These are phyloP conservation scores for Ascochyta koolunga DNA, from an alignment of 2,329 filamentous ascomycete genomes.

Conservation along the genomic window DNA sequence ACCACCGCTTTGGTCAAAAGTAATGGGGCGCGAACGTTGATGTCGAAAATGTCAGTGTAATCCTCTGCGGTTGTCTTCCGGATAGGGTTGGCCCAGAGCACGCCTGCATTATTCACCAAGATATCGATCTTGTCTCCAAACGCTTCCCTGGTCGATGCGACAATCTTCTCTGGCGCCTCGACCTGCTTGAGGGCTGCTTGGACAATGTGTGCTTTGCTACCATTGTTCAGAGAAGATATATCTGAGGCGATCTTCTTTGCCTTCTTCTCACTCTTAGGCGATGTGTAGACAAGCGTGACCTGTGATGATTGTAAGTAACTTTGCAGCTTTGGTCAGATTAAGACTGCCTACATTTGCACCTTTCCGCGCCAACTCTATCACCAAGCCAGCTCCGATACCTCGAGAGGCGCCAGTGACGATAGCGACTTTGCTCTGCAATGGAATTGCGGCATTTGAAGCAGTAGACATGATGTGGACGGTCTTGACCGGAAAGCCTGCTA, in stretches of 20 bases:
- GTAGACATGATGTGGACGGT: conserved; percentile 21
- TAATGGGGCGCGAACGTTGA: conserved; percentile 63
- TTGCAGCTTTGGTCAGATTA: not conserved
- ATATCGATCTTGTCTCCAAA: conserved; percentile 53
- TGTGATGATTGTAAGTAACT: conserved; percentile 23
- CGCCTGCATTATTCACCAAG: conserved; percentile 52
- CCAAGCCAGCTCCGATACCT: conserved; percentile 58
- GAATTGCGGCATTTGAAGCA: conserved; percentile 2
- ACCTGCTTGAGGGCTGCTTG: conserved; percentile 49
- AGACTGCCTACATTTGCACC: conserved; percentile 50
- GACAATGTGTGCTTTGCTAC: conserved; percentile 46
- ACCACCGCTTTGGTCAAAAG: conserved; percentile 61
- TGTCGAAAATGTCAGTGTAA: conserved; percentile 61
- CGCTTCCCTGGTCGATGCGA: conserved; percentile 42
- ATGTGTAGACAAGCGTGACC: conserved; percentile 54
- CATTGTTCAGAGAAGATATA: conserved; percentile 45
- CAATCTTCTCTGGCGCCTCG: conserved; percentile 46
- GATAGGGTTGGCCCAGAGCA: conserved; percentile 34
- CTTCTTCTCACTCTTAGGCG: conserved; percentile 44
- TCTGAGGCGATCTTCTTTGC: conserved; percentile 43
- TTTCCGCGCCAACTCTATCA: conserved; percentile 55
- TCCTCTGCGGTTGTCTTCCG: conserved; percentile 53
- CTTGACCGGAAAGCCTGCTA: not conserved
- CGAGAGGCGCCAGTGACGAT: conserved; percentile 59
- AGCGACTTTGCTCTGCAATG: conserved; percentile 48